Conservation (phyloP, 192 early-diverging fungal species). For the Piromyces sp. region DNA sequence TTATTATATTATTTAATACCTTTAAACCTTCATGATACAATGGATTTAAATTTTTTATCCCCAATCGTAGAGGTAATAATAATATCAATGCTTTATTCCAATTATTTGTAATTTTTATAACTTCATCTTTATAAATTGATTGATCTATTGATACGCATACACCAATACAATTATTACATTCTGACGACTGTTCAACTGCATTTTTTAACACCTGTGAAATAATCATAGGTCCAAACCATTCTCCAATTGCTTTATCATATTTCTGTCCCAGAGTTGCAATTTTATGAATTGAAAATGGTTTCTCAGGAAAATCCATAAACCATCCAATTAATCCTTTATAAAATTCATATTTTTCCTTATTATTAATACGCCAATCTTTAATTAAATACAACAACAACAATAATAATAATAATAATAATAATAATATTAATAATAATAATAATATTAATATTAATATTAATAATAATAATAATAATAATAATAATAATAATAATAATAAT, state of each 20-base stretch:
- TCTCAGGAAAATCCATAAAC: slow-evolving; percentile 22
- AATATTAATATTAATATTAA: not conserved
- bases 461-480: too few relatives aligned
- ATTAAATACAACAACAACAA: too few relatives aligned
- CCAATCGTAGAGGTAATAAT: slow-evolving; percentile 70
- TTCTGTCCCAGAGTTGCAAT: slow-evolving; percentile 61
- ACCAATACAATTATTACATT: slow-evolving; percentile 9
- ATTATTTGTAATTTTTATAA: slow-evolving; percentile 28
- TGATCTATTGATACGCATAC: slow-evolving; percentile 71
- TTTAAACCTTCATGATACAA: slow-evolving; percentile 60
- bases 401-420: too few relatives aligned
- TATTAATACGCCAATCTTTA: not conserved
- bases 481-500: too few relatives aligned
- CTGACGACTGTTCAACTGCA: slow-evolving; percentile 5
- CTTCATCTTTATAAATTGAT: slow-evolving; percentile 56
- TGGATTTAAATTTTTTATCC: slow-evolving; percentile 76
- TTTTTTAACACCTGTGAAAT: slow-evolving; percentile 66
- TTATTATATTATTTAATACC: too few relatives aligned
- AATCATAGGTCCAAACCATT: slow-evolving; percentile 93
- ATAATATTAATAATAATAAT: not conserved
- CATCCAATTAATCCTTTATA: not conserved
- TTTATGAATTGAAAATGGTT: slow-evolving; percentile 80
- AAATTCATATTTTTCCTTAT: not conserved
- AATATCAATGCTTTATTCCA: slow-evolving; percentile 42
- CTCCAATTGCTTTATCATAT: slow-evolving; percentile 75